A percentile compares a stretch with the other conserved stretches of the same genome.
These are phyloP conservation scores for Epichloe bromicola DNA, from an alignment of 2,329 filamentous ascomycete genomes.

Conservation along the genomic window DNA sequence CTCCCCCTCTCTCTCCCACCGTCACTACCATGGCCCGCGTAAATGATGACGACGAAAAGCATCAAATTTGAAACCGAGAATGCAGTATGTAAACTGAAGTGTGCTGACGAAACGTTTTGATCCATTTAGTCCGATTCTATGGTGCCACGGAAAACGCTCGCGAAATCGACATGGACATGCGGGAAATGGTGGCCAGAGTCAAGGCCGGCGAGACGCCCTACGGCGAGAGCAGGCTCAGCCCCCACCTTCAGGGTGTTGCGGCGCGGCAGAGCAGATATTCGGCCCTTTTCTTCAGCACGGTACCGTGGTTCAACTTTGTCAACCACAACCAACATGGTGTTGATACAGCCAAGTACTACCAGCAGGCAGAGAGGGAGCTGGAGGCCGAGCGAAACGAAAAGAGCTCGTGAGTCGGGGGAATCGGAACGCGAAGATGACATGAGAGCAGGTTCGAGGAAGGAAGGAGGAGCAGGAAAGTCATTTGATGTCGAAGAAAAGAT, in stretches of 20 bases:
- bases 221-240: slow-evolving; percentile 62
- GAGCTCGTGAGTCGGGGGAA: neutral
- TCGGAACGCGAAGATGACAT: neutral
- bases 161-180: slow-evolving; percentile 93
- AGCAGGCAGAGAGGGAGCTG: slow-evolving; percentile 84
- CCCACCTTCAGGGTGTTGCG: slow-evolving; percentile 89
- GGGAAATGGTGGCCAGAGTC: slow-evolving; percentile 93
- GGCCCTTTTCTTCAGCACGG: slow-evolving; percentile 65
- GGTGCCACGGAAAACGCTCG: slow-evolving; percentile 85
- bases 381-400: slow-evolving; percentile 49
- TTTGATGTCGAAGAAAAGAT: neutral
- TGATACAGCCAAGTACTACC: slow-evolving; percentile 97
- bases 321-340: slow-evolving; percentile 94
- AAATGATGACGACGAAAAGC: neutral
- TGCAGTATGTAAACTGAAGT: neutral
- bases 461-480: neutral
- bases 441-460: neutral
- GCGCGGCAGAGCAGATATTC: slow-evolving; percentile 87
- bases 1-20: fast-evolving
- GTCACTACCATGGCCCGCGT: neutral
- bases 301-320: slow-evolving; percentile 98
- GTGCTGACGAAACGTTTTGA: neutral
- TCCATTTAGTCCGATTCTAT: slow-evolving; percentile 71
- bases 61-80: neutral
- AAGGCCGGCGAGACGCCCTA: slow-evolving; percentile 87